Evolutionary conservation across 163 green algal genomes (phyloP), one percentile per base, ranked within the genome.

Genomic region (Picocystis sp.): DNA sequence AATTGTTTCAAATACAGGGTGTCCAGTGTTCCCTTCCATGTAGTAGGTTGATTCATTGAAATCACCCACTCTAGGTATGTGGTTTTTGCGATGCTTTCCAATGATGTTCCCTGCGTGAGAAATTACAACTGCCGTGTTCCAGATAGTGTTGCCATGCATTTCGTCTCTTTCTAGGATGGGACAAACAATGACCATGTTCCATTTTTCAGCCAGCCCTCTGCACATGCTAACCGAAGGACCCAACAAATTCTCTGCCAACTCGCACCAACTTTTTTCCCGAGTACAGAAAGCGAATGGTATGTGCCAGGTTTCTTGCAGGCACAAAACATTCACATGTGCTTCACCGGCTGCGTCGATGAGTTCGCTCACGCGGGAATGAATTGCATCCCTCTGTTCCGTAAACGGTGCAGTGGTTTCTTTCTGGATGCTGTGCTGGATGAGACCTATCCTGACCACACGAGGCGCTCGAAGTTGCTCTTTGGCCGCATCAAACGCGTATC

Each of bases 11-110:
- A 96, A 96, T 12, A 88, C 81, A 0, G 78, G 81, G 63, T 89
- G 80, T 8, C 89, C 87, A 0, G 87, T 97, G 78, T 94, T 82
- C 38, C 89, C 89, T 71, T 97, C 89, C 77, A 94, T 81, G 74
- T 93, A 97, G 67, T 97, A 97, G 10, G 80, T 89, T 50, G 63
- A 81, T 74, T 97, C 89, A 60, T 97, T 95, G 69, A 97, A 97
- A 65, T 96, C 87, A 34, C 84, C 84, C 13, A 97, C 85, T 25
- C 89, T 75, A 0, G 89, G 89, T 51, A 97, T 97, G 79, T 97
- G 89, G 63, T 96, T 96, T 82, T 88, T 63, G 15, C 53, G 44
- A 44, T 63, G 59, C 43, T 64, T 66, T 6, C 59, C 59, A 41
- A 94, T 83, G 24, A 94, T 70, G 53, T 80, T 81, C 53, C 83